Evolutionary conservation across 169 alveolate genomes (phyloP), one percentile per base, ranked within the genome.

Genomic region (Sarcocystis neurona): DNA sequence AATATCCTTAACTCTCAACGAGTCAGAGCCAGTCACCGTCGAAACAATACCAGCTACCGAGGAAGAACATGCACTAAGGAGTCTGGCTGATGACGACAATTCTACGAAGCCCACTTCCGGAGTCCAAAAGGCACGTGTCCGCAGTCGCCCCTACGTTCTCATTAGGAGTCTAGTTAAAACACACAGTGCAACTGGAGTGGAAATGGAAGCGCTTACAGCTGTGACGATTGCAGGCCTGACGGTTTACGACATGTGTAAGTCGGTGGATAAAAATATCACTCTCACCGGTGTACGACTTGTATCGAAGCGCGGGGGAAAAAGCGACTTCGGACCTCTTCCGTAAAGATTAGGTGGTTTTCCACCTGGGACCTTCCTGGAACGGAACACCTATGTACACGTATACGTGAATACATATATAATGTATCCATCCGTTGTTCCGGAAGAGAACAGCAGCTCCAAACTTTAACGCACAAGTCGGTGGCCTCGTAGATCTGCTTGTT

Each of bases 241-340:
- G n/a, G 82, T 94, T 8, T 94, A 94, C 77, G 96, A 94, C 86
- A 94, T 94, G 96, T 92, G 95, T 74, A 93, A 93, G 84, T 5
- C 50, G 12, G 34, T 56, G 32, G 88, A 82, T 30, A 8, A 4
- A 53, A 1, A 44, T 68, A 63, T 79, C 90, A 34, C 75, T 48
- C 58, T 84, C 82, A 43, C 10, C 58, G 44, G 72, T 90, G 63
- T 82, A 12, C 27, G 88, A n/a, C 85, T 82, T 5, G 18, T 48
- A 6, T 8, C 58, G 77, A 82, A 82, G n/a, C 39, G 56, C 6
- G 88, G 88, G 10, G 88, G 88, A 58, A 82, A n/a, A n/a, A n/a
- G n/a, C n/a, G n/a, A n/a, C n/a, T n/a, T n/a, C n/a, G n/a, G n/a
- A n/a, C n/a, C n/a, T n/a, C n/a, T n/a, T n/a, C n/a, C n/a, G n/a